phyloP scores from a whole-genome alignment of 148 eudicot genomes.

The Cornus florida region DNA sequence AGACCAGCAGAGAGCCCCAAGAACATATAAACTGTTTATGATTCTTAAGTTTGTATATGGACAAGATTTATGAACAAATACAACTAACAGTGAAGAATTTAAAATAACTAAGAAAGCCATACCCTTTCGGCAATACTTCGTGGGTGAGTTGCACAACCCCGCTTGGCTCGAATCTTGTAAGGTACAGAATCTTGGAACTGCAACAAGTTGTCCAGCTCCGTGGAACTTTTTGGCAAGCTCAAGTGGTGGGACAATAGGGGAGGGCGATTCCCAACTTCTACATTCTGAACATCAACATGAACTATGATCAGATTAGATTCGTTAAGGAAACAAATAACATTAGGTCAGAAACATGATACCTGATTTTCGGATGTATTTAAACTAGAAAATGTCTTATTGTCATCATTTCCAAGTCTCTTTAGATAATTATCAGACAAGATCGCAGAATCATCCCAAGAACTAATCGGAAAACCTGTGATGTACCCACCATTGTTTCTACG shows the following conservation, averaged over 20 bases:
- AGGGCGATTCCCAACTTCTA: conserved; percentile 32
- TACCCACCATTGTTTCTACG: conserved; percentile 27
- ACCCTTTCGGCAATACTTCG: conserved; percentile 97
- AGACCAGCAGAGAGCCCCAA: not conserved
- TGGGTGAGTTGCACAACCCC: conserved; percentile 98
- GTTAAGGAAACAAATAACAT: conserved; percentile 3
- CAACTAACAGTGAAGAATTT: not conserved
- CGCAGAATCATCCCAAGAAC: conserved; percentile 74
- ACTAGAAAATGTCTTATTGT: conserved; percentile 33
- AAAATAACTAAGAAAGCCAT: conserved; percentile 8
- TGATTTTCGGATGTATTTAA: conserved; percentile 50
- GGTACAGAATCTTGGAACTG: conserved; percentile 68
- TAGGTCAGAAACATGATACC: conserved; percentile 31
- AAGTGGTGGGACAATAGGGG: conserved; percentile 61
- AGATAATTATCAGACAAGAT: conserved; percentile 55
- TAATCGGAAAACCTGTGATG: conserved; percentile 33
- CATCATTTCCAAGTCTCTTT: conserved; percentile 45
- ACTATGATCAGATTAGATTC: conserved; percentile 15
- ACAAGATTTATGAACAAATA: not conserved
- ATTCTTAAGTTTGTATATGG: not conserved
- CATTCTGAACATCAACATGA: conserved; percentile 36
- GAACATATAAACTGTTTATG: not conserved
- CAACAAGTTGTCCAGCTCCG: conserved; percentile 58
- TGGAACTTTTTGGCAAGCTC: conserved; percentile 62
- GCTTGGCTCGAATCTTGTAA: conserved; percentile 70